A percentile compares a stretch with the other conserved stretches of the same genome.
Conservation (phyloP, 441 rosid species). For the Pelargonium australe region DNA sequence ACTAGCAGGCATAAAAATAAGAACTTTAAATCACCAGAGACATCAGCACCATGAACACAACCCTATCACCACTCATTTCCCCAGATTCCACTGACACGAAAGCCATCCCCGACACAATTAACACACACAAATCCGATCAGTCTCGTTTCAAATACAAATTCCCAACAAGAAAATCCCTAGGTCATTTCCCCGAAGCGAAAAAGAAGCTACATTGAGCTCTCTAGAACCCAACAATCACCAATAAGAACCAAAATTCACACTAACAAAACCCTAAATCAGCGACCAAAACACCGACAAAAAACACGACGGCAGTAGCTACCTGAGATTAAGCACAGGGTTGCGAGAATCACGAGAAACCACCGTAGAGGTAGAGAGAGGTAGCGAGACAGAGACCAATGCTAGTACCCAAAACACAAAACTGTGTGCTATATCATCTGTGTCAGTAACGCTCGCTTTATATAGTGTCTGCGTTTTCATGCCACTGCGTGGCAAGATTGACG, state of each 20-base stretch:
- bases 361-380: not conserved
- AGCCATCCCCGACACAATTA: too few species aligned
- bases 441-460: constrained; percentile 4
- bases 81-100: too few species aligned
- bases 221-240: not conserved
- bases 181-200: not conserved
- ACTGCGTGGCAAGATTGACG: constrained; percentile 3
- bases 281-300: not conserved
- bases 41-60: not conserved
- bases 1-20: not conserved
- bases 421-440: not conserved
- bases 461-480: not conserved
- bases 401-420: not conserved
- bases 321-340: not conserved
- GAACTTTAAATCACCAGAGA: not conserved
- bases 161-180: not conserved
- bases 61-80: not conserved
- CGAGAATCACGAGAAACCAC: not conserved
- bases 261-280: not conserved
- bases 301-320: not conserved
- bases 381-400: not conserved
- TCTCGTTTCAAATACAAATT: not conserved
- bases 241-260: not conserved
- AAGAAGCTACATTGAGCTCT: not conserved
- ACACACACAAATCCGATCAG: not conserved